phyloP scores from a whole-genome alignment of 768 basidiomycete genomes.

The Naganishia randhawae region DNA sequence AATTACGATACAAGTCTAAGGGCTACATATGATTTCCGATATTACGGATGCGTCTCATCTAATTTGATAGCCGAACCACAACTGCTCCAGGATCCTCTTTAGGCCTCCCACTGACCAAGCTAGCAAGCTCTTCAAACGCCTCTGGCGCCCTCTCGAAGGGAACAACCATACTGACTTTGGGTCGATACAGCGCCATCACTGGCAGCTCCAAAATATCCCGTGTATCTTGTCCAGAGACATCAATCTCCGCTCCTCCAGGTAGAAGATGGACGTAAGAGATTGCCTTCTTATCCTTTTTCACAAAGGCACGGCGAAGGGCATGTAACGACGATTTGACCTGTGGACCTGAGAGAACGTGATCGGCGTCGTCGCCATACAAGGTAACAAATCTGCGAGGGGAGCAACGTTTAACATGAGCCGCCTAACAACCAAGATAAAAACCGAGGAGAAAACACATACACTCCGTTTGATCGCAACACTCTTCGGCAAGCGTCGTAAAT shows the following conservation, averaged over 20 bases:
- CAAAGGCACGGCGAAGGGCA: constrained; percentile 44
- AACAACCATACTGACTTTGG: constrained; percentile 34
- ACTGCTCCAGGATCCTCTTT: constrained; percentile 29
- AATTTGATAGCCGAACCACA: constrained; percentile 39
- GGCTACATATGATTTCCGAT: constrained; percentile 7
- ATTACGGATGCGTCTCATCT: constrained; percentile 5
- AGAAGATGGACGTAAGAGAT: constrained; percentile 39
- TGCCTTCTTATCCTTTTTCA: constrained; percentile 42
- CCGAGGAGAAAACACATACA: constrained; percentile 9
- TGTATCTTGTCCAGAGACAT: constrained; percentile 43
- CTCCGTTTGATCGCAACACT: constrained; percentile 56
- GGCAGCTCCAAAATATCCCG: constrained; percentile 46
- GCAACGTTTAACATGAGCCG: neutral
- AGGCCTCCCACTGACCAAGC: constrained; percentile 17
- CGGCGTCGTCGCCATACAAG: constrained; percentile 63
- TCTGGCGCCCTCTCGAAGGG: constrained; percentile 45
- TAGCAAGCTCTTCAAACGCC: constrained; percentile 35
- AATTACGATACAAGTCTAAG: neutral
- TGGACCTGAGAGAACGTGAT: constrained; percentile 26
- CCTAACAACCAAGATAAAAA: neutral
- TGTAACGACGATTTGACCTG: constrained; percentile 33
- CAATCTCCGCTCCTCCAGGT: constrained; percentile 46
- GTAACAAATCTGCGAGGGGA: constrained; percentile 61
- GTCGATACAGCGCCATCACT: constrained; percentile 39
- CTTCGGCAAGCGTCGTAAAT: constrained; percentile 70